These are phyloP conservation scores for Calocybe cyanea DNA, from an alignment of 768 basidiomycete genomes.

Conservation along the genomic window DNA sequence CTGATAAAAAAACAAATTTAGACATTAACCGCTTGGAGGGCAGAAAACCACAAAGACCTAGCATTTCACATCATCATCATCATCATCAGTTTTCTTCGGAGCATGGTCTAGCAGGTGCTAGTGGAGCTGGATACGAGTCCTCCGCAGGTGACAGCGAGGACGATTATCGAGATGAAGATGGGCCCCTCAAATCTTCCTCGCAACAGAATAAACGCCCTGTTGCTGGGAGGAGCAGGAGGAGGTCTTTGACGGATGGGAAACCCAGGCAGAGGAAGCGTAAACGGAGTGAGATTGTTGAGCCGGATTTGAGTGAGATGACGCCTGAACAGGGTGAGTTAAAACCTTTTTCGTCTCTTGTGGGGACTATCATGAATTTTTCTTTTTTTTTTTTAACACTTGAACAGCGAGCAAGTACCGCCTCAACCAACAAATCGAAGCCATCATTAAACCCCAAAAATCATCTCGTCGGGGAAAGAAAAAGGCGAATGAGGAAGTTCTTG, in stretches of 20 bases:
- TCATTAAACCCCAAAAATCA: constrained; percentile 76
- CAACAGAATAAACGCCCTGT: constrained; percentile 27
- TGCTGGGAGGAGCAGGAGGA: constrained; percentile 22
- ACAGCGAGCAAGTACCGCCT: constrained; percentile 74
- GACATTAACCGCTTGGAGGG: constrained; percentile 41
- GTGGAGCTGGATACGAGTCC: constrained; percentile 55
- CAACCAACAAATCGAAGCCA: constrained; percentile 83
- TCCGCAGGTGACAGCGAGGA: constrained; percentile 46
- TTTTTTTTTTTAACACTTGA: neutral
- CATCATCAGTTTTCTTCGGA: too few species aligned
- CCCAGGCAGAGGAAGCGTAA: constrained; percentile 45
- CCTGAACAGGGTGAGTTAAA: constrained; percentile 69
- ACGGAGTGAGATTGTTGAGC: constrained; percentile 56
- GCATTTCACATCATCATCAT: constrained; percentile 29
- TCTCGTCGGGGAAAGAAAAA: constrained; percentile 70
- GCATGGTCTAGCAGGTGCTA: too few species aligned
- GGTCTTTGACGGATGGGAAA: constrained; percentile 23
- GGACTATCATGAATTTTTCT: too few species aligned
- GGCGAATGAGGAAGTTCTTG: constrained; percentile 75
- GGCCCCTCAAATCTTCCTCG: constrained; percentile 7
- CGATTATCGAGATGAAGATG: constrained; percentile 43
- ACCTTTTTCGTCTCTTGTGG: too few species aligned
- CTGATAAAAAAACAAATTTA: too few species aligned
- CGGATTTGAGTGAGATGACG: constrained; percentile 64
- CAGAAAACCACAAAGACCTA: constrained; percentile 28